Evolutionary conservation across 2,329 filamentous ascomycete species (phyloP).

Genomic region (Colletotrichum sp.): DNA sequence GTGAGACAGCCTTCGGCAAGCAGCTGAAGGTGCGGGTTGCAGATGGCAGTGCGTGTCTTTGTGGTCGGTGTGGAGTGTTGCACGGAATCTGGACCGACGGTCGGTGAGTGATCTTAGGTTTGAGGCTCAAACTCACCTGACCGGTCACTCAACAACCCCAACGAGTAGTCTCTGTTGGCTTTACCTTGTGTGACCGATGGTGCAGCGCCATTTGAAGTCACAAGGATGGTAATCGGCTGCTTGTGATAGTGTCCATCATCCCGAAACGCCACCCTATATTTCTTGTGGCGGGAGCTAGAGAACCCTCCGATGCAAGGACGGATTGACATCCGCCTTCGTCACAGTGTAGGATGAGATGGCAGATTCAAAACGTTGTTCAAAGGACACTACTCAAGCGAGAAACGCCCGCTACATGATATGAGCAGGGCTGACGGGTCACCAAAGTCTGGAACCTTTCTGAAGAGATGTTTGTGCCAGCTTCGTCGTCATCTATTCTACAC

Average conservation of each 20-base stretch:
- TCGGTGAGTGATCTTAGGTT: conserved; percentile 8
- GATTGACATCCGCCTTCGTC: background rate
- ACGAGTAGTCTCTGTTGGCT: background rate
- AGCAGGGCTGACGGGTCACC: background rate
- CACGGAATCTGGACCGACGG: background rate
- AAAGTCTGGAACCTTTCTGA: background rate
- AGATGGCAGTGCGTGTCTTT: background rate
- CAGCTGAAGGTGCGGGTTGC: background rate
- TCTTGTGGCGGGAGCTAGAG: background rate
- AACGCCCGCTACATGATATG: too few species aligned
- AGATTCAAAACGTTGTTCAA: background rate
- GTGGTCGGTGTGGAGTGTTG: background rate
- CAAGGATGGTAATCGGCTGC: background rate
- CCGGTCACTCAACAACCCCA: background rate
- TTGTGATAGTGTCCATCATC: background rate
- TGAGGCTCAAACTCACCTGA: conserved; percentile 19
- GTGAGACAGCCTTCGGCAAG: conserved; percentile 1
- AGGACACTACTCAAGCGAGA: background rate
- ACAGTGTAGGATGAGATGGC: background rate
- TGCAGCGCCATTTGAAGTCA: background rate
- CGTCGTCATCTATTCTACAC: background rate
- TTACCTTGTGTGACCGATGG: background rate
- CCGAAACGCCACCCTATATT: background rate
- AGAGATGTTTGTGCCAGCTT: background rate
- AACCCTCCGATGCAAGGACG: background rate